These are phyloP conservation scores for Penicillium pancosmium DNA, from an alignment of 495 filamentous ascomycete species.

Conservation along the genomic window DNA sequence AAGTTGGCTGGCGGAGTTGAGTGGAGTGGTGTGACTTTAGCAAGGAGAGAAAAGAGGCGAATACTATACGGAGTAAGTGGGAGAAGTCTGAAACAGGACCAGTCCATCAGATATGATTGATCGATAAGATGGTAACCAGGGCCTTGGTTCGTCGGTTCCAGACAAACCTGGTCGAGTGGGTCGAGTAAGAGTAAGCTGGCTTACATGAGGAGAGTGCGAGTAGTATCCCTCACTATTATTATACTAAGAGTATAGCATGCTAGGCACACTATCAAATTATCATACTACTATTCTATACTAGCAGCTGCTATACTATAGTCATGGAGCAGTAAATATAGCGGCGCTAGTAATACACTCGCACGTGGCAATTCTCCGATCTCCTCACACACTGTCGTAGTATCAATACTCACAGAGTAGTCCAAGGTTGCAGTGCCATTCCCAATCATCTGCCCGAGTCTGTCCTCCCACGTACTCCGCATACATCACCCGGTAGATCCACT, in stretches of 20 bases:
- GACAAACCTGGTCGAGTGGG: background rate
- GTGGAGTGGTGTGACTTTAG: background rate
- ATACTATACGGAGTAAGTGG: background rate
- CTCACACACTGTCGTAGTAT: too few relatives aligned
- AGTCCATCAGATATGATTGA: constrained; percentile 28
- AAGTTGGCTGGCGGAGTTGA: background rate
- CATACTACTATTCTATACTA: too few relatives aligned
- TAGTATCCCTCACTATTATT: too few relatives aligned
- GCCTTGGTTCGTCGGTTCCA: constrained; percentile 15
- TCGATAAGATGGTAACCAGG: constrained; percentile 29
- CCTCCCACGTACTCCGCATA: background rate
- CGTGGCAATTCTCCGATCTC: background rate
- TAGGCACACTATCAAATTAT: too few relatives aligned
- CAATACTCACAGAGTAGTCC: too few relatives aligned
- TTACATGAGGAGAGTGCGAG: too few relatives aligned
- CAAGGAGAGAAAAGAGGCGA: background rate
- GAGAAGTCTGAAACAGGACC: background rate
- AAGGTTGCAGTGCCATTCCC: too few relatives aligned
- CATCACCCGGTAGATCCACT: background rate
- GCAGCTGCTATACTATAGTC: too few relatives aligned
- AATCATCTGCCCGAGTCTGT: too few relatives aligned
- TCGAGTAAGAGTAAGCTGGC: background rate
- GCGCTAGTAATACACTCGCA: background rate
- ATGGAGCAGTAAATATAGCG: too few relatives aligned
- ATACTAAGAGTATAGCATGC: too few relatives aligned